phyloP scores from a whole-genome alignment of 495 filamentous ascomycete species.

The Glarea lozoyensis region DNA sequence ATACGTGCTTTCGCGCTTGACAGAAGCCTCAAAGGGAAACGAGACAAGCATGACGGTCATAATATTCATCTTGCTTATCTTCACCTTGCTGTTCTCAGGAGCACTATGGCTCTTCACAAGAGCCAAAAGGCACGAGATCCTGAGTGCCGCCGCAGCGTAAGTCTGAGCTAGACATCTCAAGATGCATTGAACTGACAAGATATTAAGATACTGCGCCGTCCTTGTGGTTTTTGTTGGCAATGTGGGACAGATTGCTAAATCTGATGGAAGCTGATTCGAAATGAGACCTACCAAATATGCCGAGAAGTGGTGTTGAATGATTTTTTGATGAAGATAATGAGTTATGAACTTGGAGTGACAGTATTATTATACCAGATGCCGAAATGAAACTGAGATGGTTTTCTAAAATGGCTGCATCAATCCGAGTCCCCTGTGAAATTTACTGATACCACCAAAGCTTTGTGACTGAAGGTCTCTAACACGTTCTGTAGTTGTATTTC shows the following conservation, averaged over 20 bases:
- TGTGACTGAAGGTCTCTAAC: too few relatives aligned
- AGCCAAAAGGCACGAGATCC: slow-evolving; percentile 27
- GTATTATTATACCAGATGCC: too few relatives aligned
- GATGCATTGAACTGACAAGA: not conserved
- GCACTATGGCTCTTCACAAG: slow-evolving; percentile 22
- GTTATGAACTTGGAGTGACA: too few relatives aligned
- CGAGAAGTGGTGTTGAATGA: too few relatives aligned
- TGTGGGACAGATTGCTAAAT: not conserved
- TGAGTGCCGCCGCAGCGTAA: slow-evolving; percentile 27
- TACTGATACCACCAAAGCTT: too few relatives aligned
- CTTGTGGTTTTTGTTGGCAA: not conserved
- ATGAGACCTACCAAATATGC: too few relatives aligned
- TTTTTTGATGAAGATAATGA: too few relatives aligned
- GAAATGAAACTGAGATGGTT: too few relatives aligned
- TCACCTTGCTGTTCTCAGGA: slow-evolving; percentile 23
- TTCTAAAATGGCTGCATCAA: too few relatives aligned
- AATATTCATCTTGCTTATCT: slow-evolving; percentile 20
- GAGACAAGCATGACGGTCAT: not conserved
- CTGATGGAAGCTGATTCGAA: not conserved
- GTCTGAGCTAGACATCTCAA: not conserved
- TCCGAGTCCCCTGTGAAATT: too few relatives aligned
- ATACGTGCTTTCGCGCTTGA: slow-evolving; percentile 9
- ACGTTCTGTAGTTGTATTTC: too few relatives aligned
- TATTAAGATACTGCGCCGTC: not conserved
- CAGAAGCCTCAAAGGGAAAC: not conserved